Evolutionary conservation across 2,329 filamentous ascomycete species (phyloP).

Genomic region (Botryotinia narcissicola): DNA sequence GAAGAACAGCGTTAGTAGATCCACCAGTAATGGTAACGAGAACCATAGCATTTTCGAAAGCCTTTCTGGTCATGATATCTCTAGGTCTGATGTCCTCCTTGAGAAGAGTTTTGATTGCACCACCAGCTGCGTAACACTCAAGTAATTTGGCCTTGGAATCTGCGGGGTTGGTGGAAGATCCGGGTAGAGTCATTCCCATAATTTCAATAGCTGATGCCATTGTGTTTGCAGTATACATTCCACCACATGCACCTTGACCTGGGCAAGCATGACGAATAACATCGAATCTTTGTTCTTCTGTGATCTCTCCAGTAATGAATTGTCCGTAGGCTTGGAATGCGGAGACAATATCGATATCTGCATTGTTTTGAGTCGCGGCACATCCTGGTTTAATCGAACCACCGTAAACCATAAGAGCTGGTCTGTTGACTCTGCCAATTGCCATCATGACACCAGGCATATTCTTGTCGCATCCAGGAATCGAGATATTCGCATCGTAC

Average conservation of each 20-base stretch:
- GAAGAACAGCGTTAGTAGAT: conserved; percentile 82
- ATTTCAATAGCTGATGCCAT: conserved; percentile 73
- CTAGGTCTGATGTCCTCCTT: conserved; percentile 73
- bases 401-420: conserved; percentile 96
- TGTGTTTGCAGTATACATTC: conserved; percentile 79
- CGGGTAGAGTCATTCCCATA: conserved; percentile 76
- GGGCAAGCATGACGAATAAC: conserved; percentile 92
- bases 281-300: conserved; percentile 86
- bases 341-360: conserved; percentile 87
- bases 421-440: conserved; percentile 92
- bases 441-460: conserved; percentile 93
- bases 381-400: conserved; percentile 92
- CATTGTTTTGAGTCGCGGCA: conserved; percentile 68
- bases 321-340: conserved; percentile 98
- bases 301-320: conserved; percentile 88
- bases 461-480: conserved; percentile 99
- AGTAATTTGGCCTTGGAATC: conserved; percentile 68
- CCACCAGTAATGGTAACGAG: conserved; percentile 79
- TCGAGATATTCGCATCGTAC: conserved; percentile 96
- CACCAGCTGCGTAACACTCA: conserved; percentile 70
- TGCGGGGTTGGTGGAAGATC: conserved; percentile 76
- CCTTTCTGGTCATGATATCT: conserved; percentile 76
- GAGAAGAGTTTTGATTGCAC: conserved; percentile 71
- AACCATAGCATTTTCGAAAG: conserved; percentile 84
- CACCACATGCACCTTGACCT: conserved; percentile 78